Base-by-base conservation (phyloP, 352 stramenopile genomes). In the Phytophthora hybrid region DNA sequence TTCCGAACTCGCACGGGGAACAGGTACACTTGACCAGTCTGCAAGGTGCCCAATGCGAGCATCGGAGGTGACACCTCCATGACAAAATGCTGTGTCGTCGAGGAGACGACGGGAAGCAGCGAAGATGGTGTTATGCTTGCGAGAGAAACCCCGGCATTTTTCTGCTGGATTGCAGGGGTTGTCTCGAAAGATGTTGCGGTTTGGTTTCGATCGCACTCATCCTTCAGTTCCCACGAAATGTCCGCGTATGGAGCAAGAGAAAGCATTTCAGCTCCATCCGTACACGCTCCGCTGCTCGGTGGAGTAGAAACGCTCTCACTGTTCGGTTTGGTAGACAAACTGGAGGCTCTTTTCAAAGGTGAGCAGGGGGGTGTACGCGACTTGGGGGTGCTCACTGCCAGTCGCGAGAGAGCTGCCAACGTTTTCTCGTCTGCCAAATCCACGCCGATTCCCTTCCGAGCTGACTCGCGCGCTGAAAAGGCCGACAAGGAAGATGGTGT, bases 1-100 rank as follows among this genome's bases (percentile, higher is more conserved):
- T 95, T 95, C 51, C 84, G 86, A 29, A 91, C 69, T 37, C 87
- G 83, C 18, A 92, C 53, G 16, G 84, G 84, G 59, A 92, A 91
- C 13, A 93, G 60, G 32, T 92, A 93, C 9, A 93, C 84, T 72
- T 92, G 82, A 1, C 71, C 78, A 6, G 73, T 64, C 9, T 69
- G 62, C 2, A 93, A 59, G 3, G 73, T 74, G 10, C 73, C 79
- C 16, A 93, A 62, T 2, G 57, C 56, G 44, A 92, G 78, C 7
- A 63, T 71, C 1, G 80, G 74, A 32, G 87, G 83, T 34, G 83
- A 84, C 6, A 93, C 70, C 58, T 92, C 83, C 73, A 91, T 89
- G 5, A 82, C 84, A 52, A 89, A 88, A 5, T 82, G 71, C 23
- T 82, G 63, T 18, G 49, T 31, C 19, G 26, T 58, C 1, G 63